phyloP scores from a whole-genome alignment of 768 basidiomycete species.

The Suillus hirtellus region DNA sequence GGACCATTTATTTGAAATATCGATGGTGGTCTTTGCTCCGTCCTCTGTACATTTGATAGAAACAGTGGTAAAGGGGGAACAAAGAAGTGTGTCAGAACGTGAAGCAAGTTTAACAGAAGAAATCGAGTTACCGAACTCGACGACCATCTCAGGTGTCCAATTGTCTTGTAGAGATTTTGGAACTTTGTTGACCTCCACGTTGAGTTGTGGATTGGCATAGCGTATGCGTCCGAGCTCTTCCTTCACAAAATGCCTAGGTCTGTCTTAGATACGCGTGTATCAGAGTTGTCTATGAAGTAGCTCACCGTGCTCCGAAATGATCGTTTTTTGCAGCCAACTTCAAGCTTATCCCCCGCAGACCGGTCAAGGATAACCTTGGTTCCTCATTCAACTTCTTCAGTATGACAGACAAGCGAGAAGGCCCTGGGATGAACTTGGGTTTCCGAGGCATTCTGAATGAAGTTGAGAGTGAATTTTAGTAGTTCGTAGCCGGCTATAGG shows the following conservation, averaged over 20 bases:
- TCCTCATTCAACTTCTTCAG: slow-evolving; percentile 49
- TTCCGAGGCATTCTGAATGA: slow-evolving; percentile 10
- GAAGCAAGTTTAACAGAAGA: not conserved
- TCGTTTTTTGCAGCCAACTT: slow-evolving; percentile 63
- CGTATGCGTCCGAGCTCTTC: slow-evolving; percentile 78
- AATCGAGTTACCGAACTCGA: slow-evolving; percentile 61
- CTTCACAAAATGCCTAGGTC: slow-evolving; percentile 65
- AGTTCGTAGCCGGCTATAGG: not conserved
- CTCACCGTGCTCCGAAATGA: slow-evolving; percentile 75
- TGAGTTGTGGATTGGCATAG: slow-evolving; percentile 68
- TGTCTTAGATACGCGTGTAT: slow-evolving; percentile 24
- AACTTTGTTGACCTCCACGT: slow-evolving; percentile 57
- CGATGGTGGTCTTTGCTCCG: slow-evolving; percentile 46
- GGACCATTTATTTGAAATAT: slow-evolving; percentile 70
- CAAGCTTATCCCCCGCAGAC: slow-evolving; percentile 53
- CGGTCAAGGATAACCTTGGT: slow-evolving; percentile 51
- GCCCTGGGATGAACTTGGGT: slow-evolving; percentile 40
- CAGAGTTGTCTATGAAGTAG: not conserved
- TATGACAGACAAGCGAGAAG: slow-evolving; percentile 56
- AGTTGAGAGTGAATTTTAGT: slow-evolving; percentile 7
- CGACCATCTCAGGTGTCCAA: slow-evolving; percentile 61
- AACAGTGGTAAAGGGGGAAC: not conserved
- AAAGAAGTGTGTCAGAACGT: not conserved
- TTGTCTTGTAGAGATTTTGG: slow-evolving; percentile 52
- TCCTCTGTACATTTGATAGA: slow-evolving; percentile 39